Conservation (phyloP, 2,329 filamentous ascomycete genomes). For the Talaromyces sp. region DNA sequence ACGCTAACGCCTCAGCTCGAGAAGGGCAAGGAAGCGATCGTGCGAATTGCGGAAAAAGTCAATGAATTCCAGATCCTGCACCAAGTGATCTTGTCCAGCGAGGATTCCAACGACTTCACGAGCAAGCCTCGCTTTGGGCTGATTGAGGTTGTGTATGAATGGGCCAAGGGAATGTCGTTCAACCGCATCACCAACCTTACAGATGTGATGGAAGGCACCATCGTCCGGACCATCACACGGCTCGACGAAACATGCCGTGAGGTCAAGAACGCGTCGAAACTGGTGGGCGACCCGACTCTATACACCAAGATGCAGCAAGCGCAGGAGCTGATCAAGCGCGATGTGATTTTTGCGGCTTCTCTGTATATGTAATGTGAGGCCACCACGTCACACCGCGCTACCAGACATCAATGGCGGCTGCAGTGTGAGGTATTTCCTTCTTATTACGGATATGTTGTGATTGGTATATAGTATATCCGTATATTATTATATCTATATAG, state of each 20-base stretch:
- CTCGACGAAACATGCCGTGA: conserved; percentile 95
- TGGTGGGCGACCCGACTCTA: conserved; percentile 88
- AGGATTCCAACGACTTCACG: conserved; percentile 90
- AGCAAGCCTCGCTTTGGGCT: conserved; percentile 84
- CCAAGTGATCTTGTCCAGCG: conserved; percentile 84
- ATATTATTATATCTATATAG: not conserved
- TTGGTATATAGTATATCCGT: not conserved
- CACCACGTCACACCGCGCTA: not conserved
- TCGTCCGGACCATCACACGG: conserved; percentile 88
- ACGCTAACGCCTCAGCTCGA: conserved; percentile 78
- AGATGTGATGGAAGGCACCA: conserved; percentile 94
- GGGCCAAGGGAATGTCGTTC: conserved; percentile 96
- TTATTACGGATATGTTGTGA: not conserved
- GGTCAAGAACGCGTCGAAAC: conserved; percentile 92
- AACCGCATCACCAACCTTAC: conserved; percentile 95
- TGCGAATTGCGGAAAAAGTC: conserved; percentile 86
- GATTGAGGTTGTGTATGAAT: conserved; percentile 97
- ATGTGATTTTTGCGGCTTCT: conserved; percentile 85
- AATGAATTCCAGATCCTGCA: conserved; percentile 84
- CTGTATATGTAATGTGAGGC: conserved; percentile 68
- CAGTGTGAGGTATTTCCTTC: not conserved
- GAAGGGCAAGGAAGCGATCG: conserved; percentile 76
- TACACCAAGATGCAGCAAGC: conserved; percentile 97
- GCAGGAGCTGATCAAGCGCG: conserved; percentile 95
- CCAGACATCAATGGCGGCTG: not conserved